Percentiles rank a stretch among this genome's conserved stretches.
phyloP scores from a whole-genome alignment of 345 rosid genomes.

The Lepidium sativum region DNA sequence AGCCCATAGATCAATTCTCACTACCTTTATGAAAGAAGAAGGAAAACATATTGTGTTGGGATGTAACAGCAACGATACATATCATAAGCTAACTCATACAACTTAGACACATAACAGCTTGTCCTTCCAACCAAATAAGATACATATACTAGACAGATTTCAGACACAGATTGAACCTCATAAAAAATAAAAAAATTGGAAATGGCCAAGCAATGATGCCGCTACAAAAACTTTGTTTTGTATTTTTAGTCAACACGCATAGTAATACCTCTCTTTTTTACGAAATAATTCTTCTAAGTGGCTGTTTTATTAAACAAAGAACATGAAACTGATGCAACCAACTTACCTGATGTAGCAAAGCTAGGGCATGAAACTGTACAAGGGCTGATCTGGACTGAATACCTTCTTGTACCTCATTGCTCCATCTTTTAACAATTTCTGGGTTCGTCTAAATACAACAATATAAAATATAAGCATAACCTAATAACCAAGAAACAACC shows the following conservation, averaged over 20 bases:
- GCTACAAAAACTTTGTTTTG: neutral
- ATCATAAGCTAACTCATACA: slow-evolving; percentile 1
- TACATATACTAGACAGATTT: neutral
- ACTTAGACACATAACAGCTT: neutral
- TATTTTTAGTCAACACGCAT: neutral
- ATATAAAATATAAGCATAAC: neutral
- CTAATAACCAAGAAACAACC: neutral
- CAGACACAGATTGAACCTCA: neutral
- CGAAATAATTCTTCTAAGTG: neutral
- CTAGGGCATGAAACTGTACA: slow-evolving; percentile 95
- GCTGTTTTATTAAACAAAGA: neutral
- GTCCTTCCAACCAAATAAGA: neutral
- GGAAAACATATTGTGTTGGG: neutral
- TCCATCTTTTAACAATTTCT: slow-evolving; percentile 95
- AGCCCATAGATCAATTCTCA: neutral
- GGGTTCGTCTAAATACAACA: slow-evolving; percentile 56
- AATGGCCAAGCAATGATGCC: neutral
- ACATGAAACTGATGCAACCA: neutral
- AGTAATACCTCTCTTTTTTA: neutral
- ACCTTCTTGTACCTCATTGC: slow-evolving; percentile 99
- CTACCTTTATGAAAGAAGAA: neutral
- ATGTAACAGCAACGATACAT: neutral
- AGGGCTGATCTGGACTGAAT: slow-evolving; percentile 95
- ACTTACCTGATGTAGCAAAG: slow-evolving; percentile 77
- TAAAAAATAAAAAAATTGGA: neutral